Evolutionary conservation across 2,329 filamentous ascomycete species (phyloP).

Genomic region (Penicillium griseofulvum): DNA sequence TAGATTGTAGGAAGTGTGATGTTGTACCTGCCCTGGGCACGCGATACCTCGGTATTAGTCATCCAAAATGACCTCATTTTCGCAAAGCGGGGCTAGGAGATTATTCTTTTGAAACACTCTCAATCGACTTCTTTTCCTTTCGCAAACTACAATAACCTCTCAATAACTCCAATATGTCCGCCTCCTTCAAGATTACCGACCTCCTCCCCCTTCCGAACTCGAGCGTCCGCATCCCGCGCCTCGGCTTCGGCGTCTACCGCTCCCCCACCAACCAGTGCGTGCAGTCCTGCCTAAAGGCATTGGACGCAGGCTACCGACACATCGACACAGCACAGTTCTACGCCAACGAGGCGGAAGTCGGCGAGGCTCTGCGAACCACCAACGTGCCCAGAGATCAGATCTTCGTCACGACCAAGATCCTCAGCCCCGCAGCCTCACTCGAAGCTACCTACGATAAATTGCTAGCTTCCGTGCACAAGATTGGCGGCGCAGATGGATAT

Average conservation of each 20-base stretch:
- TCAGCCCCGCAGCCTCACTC: constrained; percentile 52
- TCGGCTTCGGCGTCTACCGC: constrained; percentile 71
- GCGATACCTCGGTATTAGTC: background rate
- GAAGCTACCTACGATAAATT: constrained; percentile 61
- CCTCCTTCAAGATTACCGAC: constrained; percentile 48
- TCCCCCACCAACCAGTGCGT: constrained; percentile 56
- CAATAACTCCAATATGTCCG: constrained; percentile 25
- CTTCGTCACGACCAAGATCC: constrained; percentile 70
- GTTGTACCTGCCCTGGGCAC: background rate
- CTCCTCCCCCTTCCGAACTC: constrained; percentile 52
- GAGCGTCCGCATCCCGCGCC: constrained; percentile 57
- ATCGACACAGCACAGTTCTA: constrained; percentile 66
- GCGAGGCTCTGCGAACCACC: constrained; percentile 59
- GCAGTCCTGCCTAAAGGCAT: constrained; percentile 57
- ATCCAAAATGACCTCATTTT: constrained; percentile 10
- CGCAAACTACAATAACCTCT: background rate
- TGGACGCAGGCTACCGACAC: constrained; percentile 53
- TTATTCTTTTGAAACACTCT: background rate
- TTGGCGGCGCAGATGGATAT: constrained; percentile 59
- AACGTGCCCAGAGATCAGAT: constrained; percentile 54
- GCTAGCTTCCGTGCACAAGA: constrained; percentile 61
- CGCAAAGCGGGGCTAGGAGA: constrained; percentile 10
- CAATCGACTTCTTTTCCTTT: background rate
- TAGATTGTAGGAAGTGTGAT: background rate
- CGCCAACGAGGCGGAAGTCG: constrained; percentile 66